Percentiles rank a stretch among this genome's conserved stretches.
Evolutionary conservation across 1,139 yeast genomes (phyloP).

Genomic region (Eremothecium coryli): DNA sequence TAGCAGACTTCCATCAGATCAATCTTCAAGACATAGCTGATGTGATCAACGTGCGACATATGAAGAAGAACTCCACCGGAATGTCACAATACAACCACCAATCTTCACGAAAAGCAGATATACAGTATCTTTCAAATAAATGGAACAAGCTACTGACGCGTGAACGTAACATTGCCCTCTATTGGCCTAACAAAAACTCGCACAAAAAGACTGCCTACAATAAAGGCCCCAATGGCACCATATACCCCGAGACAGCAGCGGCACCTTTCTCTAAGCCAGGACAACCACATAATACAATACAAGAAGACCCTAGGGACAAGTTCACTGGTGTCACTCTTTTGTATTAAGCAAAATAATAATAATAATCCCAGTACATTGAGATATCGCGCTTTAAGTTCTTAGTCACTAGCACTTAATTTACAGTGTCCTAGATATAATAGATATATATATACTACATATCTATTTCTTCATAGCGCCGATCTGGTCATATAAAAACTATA

Average conservation of each 20-base stretch:
- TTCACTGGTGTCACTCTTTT: constrained; percentile 4
- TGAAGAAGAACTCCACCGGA: constrained; percentile 8
- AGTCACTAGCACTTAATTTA: too few relatives aligned
- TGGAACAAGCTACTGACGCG: constrained; percentile 19
- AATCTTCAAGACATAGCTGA: constrained; percentile 19
- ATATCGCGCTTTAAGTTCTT: too few relatives aligned
- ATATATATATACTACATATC: too few relatives aligned
- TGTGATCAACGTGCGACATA: constrained; percentile 9
- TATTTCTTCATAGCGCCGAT: too few relatives aligned
- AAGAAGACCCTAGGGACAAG: constrained; percentile 3
- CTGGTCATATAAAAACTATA: too few relatives aligned
- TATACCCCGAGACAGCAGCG: background rate
- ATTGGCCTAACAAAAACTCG: constrained; percentile 22
- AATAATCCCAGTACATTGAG: too few relatives aligned
- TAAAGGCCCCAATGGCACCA: background rate
- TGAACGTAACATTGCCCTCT: constrained; percentile 15
- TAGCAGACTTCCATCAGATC: constrained; percentile 20
- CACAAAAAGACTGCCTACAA: background rate
- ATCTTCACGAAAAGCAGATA: constrained; percentile 8
- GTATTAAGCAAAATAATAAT: too few relatives aligned
- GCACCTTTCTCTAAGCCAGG: background rate
- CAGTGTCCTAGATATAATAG: too few relatives aligned
- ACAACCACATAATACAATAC: too few relatives aligned
- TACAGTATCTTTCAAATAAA: constrained; percentile 17
- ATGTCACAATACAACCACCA: constrained; percentile 10